These are phyloP conservation scores for Prunus padus DNA, from an alignment of 306 rosid species.

Conservation along the genomic window DNA sequence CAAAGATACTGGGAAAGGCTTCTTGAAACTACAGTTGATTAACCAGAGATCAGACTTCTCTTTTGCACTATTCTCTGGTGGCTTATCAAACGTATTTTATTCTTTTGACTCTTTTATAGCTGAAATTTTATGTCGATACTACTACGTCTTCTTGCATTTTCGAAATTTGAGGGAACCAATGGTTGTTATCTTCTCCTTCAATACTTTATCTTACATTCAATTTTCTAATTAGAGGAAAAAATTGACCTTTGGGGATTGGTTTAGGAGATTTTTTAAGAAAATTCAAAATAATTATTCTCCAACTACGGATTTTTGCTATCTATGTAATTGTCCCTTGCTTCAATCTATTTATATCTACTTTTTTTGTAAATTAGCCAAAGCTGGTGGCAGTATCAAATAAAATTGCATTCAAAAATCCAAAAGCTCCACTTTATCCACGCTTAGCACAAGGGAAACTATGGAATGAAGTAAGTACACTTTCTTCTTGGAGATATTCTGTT, in stretches of 20 bases:
- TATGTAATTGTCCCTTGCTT: background rate
- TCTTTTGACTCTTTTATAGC: background rate
- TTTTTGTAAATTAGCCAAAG: constrained; percentile 60
- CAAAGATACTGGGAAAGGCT: constrained; percentile 63
- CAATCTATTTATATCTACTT: background rate
- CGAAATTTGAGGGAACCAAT: background rate
- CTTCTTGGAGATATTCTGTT: background rate
- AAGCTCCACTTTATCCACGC: constrained; percentile 91
- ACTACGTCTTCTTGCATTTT: background rate
- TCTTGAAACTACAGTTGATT: constrained; percentile 75
- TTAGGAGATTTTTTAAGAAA: background rate
- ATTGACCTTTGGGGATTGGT: background rate
- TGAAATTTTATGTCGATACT: background rate
- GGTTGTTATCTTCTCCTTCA: background rate
- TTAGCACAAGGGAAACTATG: constrained; percentile 88
- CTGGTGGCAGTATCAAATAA: constrained; percentile 63
- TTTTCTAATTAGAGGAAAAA: background rate
- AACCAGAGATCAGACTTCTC: constrained; percentile 92
- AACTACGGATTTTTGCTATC: background rate
- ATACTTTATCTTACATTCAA: background rate
- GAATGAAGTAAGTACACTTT: constrained; percentile 65
- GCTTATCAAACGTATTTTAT: constrained; percentile 55
- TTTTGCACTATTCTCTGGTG: constrained; percentile 80
- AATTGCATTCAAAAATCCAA: constrained; percentile 70
- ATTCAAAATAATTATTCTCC: background rate